A percentile compares a stretch with the other conserved stretches of the same genome.
Conservation (phyloP, 78 protist genomes). For the Monocercomonoides exilis region DNA sequence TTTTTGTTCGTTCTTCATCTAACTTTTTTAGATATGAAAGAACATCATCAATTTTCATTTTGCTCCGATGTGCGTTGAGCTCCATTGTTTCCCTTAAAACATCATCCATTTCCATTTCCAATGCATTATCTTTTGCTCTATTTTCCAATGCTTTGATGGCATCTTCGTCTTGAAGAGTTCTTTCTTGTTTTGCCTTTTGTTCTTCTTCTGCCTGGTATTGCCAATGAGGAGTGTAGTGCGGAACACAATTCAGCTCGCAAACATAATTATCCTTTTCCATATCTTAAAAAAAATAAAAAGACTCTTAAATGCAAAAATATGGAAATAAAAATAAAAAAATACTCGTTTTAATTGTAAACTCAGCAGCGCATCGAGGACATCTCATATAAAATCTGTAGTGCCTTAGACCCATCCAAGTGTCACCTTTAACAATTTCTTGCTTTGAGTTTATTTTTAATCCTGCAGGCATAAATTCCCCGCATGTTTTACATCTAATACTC, state of each 20-base stretch:
- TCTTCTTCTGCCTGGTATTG: conserved; percentile 4
- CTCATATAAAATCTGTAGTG: conserved; percentile 58
- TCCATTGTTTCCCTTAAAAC: conserved; percentile 68
- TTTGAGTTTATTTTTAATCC: conserved; percentile 84
- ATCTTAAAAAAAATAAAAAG: too few relatives aligned
- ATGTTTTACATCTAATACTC: conserved; percentile 70
- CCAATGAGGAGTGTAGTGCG: conserved; percentile 4
- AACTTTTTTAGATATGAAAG: not conserved
- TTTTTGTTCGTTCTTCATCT: not conserved
- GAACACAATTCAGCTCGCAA: not conserved
- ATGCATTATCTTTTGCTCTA: conserved; percentile 56
- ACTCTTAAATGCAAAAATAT: too few relatives aligned
- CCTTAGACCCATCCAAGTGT: conserved; percentile 71
- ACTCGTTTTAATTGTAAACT: conserved; percentile 70
- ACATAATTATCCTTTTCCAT: not conserved
- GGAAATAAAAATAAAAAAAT: too few relatives aligned
- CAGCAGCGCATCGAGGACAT: conserved; percentile 72
- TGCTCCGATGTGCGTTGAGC: conserved; percentile 45
- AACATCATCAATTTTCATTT: not conserved
- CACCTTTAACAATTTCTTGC: conserved; percentile 76
- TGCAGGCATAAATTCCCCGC: conserved; percentile 77
- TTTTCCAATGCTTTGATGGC: conserved; percentile 57
- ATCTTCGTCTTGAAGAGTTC: conserved; percentile 35
- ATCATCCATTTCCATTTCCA: conserved; percentile 83
- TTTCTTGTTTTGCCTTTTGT: not conserved